Evolutionary conservation across 805 yeast genomes (phyloP), one percentile per base, ranked within the genome.

Genomic region (Wickerhamiella bombiphila): DNA sequence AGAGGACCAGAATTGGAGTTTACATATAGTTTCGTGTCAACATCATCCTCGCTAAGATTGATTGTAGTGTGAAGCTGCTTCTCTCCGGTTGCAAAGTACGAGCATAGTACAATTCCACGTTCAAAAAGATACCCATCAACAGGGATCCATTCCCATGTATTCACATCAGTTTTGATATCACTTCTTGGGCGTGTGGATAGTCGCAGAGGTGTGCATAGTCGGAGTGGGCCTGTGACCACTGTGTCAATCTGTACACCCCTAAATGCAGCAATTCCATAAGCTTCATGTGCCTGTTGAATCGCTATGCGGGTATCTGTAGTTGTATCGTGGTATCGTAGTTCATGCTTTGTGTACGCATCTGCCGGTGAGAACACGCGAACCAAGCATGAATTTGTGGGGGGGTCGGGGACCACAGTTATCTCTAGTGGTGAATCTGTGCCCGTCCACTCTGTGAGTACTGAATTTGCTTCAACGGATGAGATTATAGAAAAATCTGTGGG

Each of bases 141-240:
- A 2, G 36, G 40, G 15, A n/a, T 14, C 38, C 41, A 37, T 11
- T 28, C 17, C 15, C 5, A 17, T n/a, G 17, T n/a, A 4, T 5
- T 2, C 16, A 3, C 40, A 29, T 24, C 33, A 34, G 9, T 30
- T 29, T 21, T 25, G 15, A 33, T n/a, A 5, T 19, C 5, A 15
- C 34, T 20, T 22, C 30, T 35, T n/a, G n/a, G n/a, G n/a, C n/a
- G n/a, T n/a, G n/a, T n/a, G n/a, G n/a, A n/a, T n/a, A n/a, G n/a
- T n/a, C n/a, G n/a, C n/a, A n/a, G n/a, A n/a, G n/a, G n/a, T n/a
- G n/a, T n/a, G n/a, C n/a, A n/a, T 16, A 40, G 22, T 3, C 42
- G 34, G 16, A 40, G 32, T 2, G 15, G 5, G 9, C 40, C 42
- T 15, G 32, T 32, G 11, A 28, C 32, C n/a, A n/a, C 17, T 11